Percentiles rank a stretch among this genome's conserved stretches.
Conservation (phyloP, 495 filamentous ascomycete species). For the Pyrenula massariospora region DNA sequence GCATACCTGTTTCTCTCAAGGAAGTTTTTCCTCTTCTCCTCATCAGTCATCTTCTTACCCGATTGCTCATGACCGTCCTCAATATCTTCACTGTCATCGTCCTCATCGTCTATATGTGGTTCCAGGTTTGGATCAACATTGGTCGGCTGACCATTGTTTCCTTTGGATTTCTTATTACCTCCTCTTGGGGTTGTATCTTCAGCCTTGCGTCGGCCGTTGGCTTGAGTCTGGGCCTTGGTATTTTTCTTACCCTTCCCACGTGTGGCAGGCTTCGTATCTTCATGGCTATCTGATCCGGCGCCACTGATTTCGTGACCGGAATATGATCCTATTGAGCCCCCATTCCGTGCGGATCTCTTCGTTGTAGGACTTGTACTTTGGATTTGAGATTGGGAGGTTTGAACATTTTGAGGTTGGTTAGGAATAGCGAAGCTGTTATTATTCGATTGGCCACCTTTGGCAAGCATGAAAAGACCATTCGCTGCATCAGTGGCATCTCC, state of each 20-base stretch:
- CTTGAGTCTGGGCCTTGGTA: slow-evolving; percentile 26
- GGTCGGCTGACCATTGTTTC: slow-evolving; percentile 34
- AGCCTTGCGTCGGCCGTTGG: slow-evolving; percentile 65
- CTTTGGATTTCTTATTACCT: slow-evolving; percentile 63
- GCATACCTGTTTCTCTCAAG: slow-evolving; percentile 89
- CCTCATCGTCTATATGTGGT: slow-evolving; percentile 34
- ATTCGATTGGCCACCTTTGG: slow-evolving; percentile 49
- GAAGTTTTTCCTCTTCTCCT: slow-evolving; percentile 98
- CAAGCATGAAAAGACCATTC: slow-evolving; percentile 86
- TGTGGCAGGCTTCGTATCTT: slow-evolving; percentile 51
- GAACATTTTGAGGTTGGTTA: slow-evolving; percentile 23
- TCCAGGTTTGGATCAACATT: slow-evolving; percentile 37
- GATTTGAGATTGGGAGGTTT: slow-evolving; percentile 20
- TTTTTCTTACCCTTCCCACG: slow-evolving; percentile 63
- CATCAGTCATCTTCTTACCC: slow-evolving; percentile 92
- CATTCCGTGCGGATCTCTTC: slow-evolving; percentile 19
- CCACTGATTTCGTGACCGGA: slow-evolving; percentile 49
- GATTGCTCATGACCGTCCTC: slow-evolving; percentile 23
- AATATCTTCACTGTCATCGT: slow-evolving; percentile 43
- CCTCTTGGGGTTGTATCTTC: slow-evolving; percentile 60
- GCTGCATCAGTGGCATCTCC: slow-evolving; percentile 91
- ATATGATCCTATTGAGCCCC: not conserved
- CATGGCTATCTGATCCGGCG: slow-evolving; percentile 60
- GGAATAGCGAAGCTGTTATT: slow-evolving; percentile 40
- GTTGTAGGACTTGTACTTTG: slow-evolving; percentile 21